A percentile compares a stretch with the other conserved stretches of the same genome.
phyloP scores from a whole-genome alignment of 352 stramenopile species.

The Phytophthora podocarpi region DNA sequence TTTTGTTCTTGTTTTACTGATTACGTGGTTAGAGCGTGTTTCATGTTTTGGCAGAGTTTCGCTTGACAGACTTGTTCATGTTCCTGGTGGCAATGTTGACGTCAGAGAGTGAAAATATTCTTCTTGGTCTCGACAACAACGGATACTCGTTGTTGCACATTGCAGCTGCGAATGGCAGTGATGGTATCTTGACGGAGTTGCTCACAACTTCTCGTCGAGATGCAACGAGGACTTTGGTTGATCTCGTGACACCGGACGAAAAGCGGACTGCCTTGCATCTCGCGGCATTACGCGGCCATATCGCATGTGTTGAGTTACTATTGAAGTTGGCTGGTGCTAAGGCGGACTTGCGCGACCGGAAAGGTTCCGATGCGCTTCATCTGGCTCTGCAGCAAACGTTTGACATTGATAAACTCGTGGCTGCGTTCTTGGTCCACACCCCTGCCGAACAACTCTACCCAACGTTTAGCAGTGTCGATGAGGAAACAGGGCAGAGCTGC shows the following conservation, averaged over 20 bases:
- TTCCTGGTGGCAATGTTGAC: slow-evolving; percentile 30
- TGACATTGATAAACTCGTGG: slow-evolving; percentile 60
- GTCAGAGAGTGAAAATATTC: slow-evolving; percentile 17
- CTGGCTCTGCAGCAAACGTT: slow-evolving; percentile 67
- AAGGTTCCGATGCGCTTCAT: slow-evolving; percentile 63
- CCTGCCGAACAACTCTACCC: slow-evolving; percentile 26
- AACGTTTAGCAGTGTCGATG: slow-evolving; percentile 53
- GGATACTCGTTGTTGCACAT: slow-evolving; percentile 59
- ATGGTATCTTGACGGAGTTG: slow-evolving; percentile 40
- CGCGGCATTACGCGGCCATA: slow-evolving; percentile 47
- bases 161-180: slow-evolving; percentile 43
- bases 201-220: slow-evolving; percentile 12
- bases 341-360: slow-evolving; percentile 32
- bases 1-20: slow-evolving; percentile 1
- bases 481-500: slow-evolving; percentile 47
- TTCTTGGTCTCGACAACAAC: slow-evolving; percentile 41
- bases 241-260: slow-evolving; percentile 43
- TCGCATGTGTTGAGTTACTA: slow-evolving; percentile 43
- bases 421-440: slow-evolving; percentile 41
- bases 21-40: slow-evolving; percentile 50
- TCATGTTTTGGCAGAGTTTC: slow-evolving; percentile 50
- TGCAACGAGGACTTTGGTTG: slow-evolving; percentile 34
- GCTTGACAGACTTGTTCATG: slow-evolving; percentile 49
- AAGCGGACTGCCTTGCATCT: slow-evolving; percentile 57
- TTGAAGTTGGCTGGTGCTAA: slow-evolving; percentile 30